These are phyloP conservation scores for Cymbidium sinense DNA, from an alignment of 106 monocot genomes.

Conservation along the genomic window DNA sequence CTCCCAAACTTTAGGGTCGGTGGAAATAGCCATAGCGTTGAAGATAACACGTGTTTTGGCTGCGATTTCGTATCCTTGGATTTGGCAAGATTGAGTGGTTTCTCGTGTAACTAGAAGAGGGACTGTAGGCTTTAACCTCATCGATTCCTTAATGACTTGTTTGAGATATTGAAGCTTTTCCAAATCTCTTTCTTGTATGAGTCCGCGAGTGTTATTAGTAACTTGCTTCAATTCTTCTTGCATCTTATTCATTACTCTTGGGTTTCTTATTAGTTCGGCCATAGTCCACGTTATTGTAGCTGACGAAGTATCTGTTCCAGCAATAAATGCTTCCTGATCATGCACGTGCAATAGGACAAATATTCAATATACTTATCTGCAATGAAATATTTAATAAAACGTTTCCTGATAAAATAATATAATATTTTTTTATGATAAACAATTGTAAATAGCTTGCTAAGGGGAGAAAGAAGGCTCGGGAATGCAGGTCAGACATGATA, in stretches of 20 bases:
- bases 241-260: conserved; percentile 8
- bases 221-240: conserved; percentile 16
- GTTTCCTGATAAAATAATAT: too few species aligned
- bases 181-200: conserved; percentile 8
- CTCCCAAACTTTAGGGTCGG: too few species aligned
- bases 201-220: neutral
- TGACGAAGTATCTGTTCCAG: too few species aligned
- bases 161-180: conserved; percentile 18
- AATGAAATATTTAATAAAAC: too few species aligned
- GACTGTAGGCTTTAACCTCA: conserved; percentile 12
- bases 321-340: too few species aligned
- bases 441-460: too few species aligned
- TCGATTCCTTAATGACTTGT: conserved; percentile 16
- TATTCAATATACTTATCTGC: too few species aligned
- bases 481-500: too few species aligned
- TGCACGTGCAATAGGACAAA: too few species aligned
- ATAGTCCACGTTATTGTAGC: too few species aligned
- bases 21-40: conserved; percentile 29
- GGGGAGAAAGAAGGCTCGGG: too few species aligned
- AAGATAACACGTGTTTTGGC: conserved; percentile 69
- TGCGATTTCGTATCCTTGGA: conserved; percentile 16
- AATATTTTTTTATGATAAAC: too few species aligned
- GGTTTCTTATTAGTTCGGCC: conserved; percentile 14
- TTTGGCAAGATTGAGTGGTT: neutral
- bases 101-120: conserved; percentile 14